A percentile compares a stretch with the other conserved stretches of the same genome.
Evolutionary conservation across 2,329 filamentous ascomycete species (phyloP).

Genomic region (Epicoccum nigrum): DNA sequence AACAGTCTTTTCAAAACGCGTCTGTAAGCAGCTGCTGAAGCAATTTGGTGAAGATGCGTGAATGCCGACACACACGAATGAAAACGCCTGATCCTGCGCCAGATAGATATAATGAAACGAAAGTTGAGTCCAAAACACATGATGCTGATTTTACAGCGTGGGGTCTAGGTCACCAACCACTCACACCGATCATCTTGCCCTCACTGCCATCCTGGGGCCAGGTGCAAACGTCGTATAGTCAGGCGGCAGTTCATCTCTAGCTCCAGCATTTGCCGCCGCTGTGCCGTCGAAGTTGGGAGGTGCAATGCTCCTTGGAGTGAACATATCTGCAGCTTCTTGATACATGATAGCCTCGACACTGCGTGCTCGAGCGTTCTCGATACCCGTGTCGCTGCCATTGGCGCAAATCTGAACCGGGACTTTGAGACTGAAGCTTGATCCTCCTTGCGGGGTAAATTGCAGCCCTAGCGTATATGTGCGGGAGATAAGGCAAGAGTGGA

Average conservation of each 20-base stretch:
- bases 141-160: no score
- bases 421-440: slow-evolving; percentile 47
- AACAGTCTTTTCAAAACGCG: not conserved
- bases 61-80: not conserved
- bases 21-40: not conserved
- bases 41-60: not conserved
- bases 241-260: slow-evolving; percentile 35
- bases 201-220: not conserved
- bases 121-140: not conserved
- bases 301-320: slow-evolving; percentile 44
- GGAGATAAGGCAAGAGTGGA: slow-evolving; percentile 71
- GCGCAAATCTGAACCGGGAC: slow-evolving; percentile 55
- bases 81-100: not conserved
- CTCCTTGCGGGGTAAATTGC: slow-evolving; percentile 56
- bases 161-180: not conserved
- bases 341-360: slow-evolving; percentile 36
- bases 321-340: slow-evolving; percentile 41
- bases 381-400: slow-evolving; percentile 43
- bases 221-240: slow-evolving; percentile 36
- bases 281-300: slow-evolving; percentile 30
- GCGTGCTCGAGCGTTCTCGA: slow-evolving; percentile 40
- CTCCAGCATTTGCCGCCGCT: not conserved
- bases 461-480: slow-evolving; percentile 68
- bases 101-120: not conserved
- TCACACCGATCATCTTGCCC: not conserved